These are phyloP conservation scores for Mollisia scopiformis DNA, from an alignment of 2,329 filamentous ascomycete genomes.

Conservation along the genomic window DNA sequence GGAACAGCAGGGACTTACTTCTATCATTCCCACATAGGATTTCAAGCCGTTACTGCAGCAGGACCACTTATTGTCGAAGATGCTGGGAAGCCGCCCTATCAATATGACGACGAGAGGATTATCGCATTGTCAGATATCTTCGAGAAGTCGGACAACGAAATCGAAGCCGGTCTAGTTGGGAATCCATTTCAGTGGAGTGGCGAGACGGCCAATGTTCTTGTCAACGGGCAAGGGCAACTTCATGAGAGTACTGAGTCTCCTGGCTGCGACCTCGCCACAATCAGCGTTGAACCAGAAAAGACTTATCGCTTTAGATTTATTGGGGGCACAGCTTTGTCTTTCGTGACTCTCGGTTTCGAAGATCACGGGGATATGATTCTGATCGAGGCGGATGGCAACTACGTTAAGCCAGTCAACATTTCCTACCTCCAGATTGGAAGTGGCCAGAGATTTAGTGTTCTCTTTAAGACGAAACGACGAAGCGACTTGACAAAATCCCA, in stretches of 20 bases:
- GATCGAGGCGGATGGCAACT: slow-evolving; percentile 61
- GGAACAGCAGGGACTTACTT: slow-evolving; percentile 56
- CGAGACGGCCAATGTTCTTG: slow-evolving; percentile 57
- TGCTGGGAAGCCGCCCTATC: slow-evolving; percentile 46
- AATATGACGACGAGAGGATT: slow-evolving; percentile 64
- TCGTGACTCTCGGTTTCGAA: slow-evolving; percentile 57
- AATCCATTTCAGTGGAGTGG: slow-evolving; percentile 60
- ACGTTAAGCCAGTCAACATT: slow-evolving; percentile 43
- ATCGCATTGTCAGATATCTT: slow-evolving; percentile 61
- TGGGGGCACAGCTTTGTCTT: slow-evolving; percentile 57
- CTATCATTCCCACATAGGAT: slow-evolving; percentile 58
- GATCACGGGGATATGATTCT: slow-evolving; percentile 60
- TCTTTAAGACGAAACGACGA: slow-evolving; percentile 47
- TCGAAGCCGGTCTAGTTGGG: slow-evolving; percentile 52
- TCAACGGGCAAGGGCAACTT: slow-evolving; percentile 58
- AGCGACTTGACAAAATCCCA: no score
- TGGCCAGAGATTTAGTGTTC: slow-evolving; percentile 53
- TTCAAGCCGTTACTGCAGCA: slow-evolving; percentile 51
- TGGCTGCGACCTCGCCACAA: slow-evolving; percentile 45
- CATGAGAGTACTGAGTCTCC: slow-evolving; percentile 37
- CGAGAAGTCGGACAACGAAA: slow-evolving; percentile 58
- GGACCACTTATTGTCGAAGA: slow-evolving; percentile 54
- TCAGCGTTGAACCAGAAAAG: slow-evolving; percentile 61
- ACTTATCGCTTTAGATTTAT: slow-evolving; percentile 66
- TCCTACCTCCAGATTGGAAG: slow-evolving; percentile 48